Conservation (phyloP, 148 eudicot genomes). For the Dianthus caryophyllus region DNA sequence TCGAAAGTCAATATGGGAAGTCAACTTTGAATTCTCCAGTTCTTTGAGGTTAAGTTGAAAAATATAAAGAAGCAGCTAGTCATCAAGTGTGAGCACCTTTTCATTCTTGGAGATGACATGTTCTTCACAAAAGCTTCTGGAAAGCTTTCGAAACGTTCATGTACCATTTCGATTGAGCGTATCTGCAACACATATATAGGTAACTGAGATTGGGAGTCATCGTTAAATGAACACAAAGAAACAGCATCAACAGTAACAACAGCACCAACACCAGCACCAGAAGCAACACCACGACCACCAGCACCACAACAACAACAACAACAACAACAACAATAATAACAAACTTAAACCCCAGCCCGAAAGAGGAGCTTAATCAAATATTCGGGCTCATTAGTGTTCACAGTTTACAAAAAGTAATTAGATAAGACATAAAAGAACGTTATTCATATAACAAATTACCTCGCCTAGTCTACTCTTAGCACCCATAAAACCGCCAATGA, state of each 20-base stretch:
- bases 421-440: not conserved
- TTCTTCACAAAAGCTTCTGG: conserved; percentile 91
- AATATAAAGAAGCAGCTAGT: no score
- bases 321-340: no score
- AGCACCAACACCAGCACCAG: no score
- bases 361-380: no score
- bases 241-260: no score
- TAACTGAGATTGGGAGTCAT: not conserved
- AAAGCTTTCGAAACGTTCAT: conserved; percentile 96
- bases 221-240: no score
- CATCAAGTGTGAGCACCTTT: conserved; percentile 38
- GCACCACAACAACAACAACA: no score
- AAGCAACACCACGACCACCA: no score
- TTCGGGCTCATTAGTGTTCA: not conserved
- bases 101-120: conserved; percentile 64
- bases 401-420: conserved; percentile 2
- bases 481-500: conserved; percentile 97
- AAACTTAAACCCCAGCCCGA: no score
- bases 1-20: no score
- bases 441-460: conserved; percentile 38
- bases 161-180: conserved; percentile 97
- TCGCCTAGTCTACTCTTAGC: conserved; percentile 93
- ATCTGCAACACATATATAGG: conserved; percentile 45
- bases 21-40: no score
- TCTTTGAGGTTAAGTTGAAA: no score